phyloP scores from a whole-genome alignment of 805 yeast genomes.

The Cyberlindnera americana region DNA sequence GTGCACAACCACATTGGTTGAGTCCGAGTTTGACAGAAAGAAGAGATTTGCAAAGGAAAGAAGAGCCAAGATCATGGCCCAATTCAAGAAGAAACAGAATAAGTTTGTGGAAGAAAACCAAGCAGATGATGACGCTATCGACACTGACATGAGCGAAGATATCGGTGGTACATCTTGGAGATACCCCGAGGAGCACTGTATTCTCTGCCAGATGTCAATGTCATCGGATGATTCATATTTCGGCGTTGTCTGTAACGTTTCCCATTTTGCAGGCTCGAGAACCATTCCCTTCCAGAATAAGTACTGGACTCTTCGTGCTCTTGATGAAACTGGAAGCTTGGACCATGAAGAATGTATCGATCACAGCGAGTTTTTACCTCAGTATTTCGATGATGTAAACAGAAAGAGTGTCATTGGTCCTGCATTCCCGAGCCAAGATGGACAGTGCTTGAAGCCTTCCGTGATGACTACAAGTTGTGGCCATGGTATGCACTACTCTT shows the following conservation, averaged over 20 bases:
- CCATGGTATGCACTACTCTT: slow-evolving; percentile 86
- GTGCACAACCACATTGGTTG: slow-evolving; percentile 1
- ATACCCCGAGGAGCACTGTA: slow-evolving; percentile 73
- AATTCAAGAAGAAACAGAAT: slow-evolving; percentile 74
- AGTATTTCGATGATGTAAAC: slow-evolving; percentile 35
- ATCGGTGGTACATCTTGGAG: slow-evolving; percentile 47
- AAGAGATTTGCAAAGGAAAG: slow-evolving; percentile 67
- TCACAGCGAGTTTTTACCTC: slow-evolving; percentile 34
- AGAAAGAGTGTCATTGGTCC: slow-evolving; percentile 57
- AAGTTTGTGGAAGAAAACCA: slow-evolving; percentile 60
- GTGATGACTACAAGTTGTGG: slow-evolving; percentile 70
- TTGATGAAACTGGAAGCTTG: slow-evolving; percentile 38
- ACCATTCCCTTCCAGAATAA: slow-evolving; percentile 58
- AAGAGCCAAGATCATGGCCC: slow-evolving; percentile 68
- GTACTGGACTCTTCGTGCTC: slow-evolving; percentile 65
- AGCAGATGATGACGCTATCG: slow-evolving; percentile 27
- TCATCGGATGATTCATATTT: slow-evolving; percentile 56
- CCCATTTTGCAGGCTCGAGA: slow-evolving; percentile 57
- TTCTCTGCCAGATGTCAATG: slow-evolving; percentile 76
- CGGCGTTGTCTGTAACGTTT: slow-evolving; percentile 67
- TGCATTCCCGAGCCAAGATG: slow-evolving; percentile 42
- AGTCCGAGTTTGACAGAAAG: slow-evolving; percentile 49
- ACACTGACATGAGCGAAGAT: slow-evolving; percentile 38
- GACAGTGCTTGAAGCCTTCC: slow-evolving; percentile 33
- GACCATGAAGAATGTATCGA: slow-evolving; percentile 15